phyloP scores from a whole-genome alignment of 2,329 filamentous ascomycete genomes.

The Chrysosporium queenslandicum region DNA sequence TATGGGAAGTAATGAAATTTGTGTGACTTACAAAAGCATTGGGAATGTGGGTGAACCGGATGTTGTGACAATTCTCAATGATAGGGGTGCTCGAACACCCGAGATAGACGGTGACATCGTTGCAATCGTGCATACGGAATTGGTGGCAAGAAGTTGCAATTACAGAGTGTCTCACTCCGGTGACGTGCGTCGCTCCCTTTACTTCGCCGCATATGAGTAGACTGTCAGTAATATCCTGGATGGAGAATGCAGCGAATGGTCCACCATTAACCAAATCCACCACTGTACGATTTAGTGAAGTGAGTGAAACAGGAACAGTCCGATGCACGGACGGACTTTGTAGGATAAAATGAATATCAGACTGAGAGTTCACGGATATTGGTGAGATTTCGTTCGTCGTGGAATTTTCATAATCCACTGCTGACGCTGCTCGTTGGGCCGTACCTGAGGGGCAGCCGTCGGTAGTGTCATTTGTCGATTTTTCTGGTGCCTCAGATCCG shows the following conservation, averaged over 20 bases:
- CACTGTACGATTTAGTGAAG: conserved; percentile 58
- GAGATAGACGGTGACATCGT: conserved; percentile 72
- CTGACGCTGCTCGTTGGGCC: not conserved
- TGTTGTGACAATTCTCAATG: conserved; percentile 72
- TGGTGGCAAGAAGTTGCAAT: conserved; percentile 74
- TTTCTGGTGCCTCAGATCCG: conserved; percentile 23
- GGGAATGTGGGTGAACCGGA: conserved; percentile 73
- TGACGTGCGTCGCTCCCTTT: conserved; percentile 72
- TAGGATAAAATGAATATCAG: conserved; percentile 63
- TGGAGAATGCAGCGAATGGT: conserved; percentile 59
- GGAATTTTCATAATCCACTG: not conserved
- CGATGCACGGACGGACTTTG: conserved; percentile 60
- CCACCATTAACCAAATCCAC: conserved; percentile 59
- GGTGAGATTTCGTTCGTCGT: conserved; percentile 36
- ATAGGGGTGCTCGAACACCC: conserved; percentile 76
- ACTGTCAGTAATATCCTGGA: conserved; percentile 60
- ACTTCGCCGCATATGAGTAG: conserved; percentile 72
- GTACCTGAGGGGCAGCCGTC: not conserved
- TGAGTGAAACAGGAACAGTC: conserved; percentile 63
- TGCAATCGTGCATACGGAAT: conserved; percentile 83
- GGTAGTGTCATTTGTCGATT: conserved; percentile 12
- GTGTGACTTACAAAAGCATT: conserved; percentile 51
- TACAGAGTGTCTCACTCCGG: conserved; percentile 60
- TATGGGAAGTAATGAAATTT: not conserved
- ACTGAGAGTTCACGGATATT: conserved; percentile 58